Evolutionary conservation across 176 grass and related monocot species (phyloP), one percentile per base, ranked within the genome.

Genomic region (Tillandsia leiboldiana): DNA sequence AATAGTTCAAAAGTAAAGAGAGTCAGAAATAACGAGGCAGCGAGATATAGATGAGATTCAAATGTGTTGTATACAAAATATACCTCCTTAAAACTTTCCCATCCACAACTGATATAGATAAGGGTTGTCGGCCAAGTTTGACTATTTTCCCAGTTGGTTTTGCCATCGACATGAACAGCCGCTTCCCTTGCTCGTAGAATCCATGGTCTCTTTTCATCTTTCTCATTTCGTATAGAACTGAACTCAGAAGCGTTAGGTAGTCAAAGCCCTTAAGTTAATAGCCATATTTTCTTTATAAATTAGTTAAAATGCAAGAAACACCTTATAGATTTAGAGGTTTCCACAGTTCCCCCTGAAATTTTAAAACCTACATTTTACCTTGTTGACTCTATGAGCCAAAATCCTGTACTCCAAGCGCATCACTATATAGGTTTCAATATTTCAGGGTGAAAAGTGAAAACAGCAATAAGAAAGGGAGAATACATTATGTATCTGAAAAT

Each of bases 41-140:
- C 54, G n/a, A 59, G 15, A 59, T 59, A 59, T 17, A 59, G 20
- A 22, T 9, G 14, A 59, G 3, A 59, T 15, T 17, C 14, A 59
- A 59, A 9, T 59, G 54, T 9, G 29, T 48, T 59, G 24, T 72
- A 47, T 14, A 62, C 54, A 17, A 70, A 66, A 9, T 12, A 23
- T 78, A 96, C 93, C 86, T 92, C 82, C 79, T 90, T 96, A 81
- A 96, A 96, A 73, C 89, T 92, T 75, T 96, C 88, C 93, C 93
- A 96, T 63, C 93, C 89, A 63, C 89, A 96, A 59, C 93, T 96
- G 76, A 96, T 96, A 77, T 92, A 96, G 81, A 96, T 83, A 71
- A 96, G 83, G 29, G 86, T 96, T 71, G 77, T 69, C 51, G 93
- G 86, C 86, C 88, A 96, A 47, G 72, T 85, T 83, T 76, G 73